phyloP scores from a whole-genome alignment of 805 yeast genomes.

The Tetrapisispora phaffii region DNA sequence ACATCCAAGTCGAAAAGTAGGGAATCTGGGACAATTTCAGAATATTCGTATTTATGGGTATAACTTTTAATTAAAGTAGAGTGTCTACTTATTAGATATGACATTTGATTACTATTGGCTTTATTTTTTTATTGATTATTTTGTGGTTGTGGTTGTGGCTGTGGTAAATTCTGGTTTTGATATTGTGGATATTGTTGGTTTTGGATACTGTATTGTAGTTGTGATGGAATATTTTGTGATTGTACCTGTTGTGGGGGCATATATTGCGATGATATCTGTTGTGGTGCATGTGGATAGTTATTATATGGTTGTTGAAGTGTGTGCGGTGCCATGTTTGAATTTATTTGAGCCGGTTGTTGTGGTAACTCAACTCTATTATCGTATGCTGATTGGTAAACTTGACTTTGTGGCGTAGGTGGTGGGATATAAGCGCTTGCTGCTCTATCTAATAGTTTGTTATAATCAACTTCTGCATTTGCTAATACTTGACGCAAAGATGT shows the following conservation, averaged over 20 bases:
- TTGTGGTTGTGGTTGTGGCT: not conserved
- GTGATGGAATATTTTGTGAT: not conserved
- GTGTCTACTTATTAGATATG: slow-evolving; percentile 14
- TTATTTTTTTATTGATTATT: not conserved
- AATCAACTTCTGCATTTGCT: slow-evolving; percentile 54
- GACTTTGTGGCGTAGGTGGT: slow-evolving; percentile 1
- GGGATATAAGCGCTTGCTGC: slow-evolving; percentile 26
- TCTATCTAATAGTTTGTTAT: slow-evolving; percentile 58
- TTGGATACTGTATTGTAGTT: too few species aligned
- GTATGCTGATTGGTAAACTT: not conserved
- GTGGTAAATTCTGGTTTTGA: too few species aligned
- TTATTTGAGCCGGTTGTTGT: not conserved
- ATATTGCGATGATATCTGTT: slow-evolving; percentile 13
- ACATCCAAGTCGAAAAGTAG: too few species aligned
- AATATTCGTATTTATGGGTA: too few species aligned
- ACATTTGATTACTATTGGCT: not conserved
- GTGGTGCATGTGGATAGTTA: not conserved
- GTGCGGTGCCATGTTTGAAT: not conserved
- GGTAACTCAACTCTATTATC: not conserved
- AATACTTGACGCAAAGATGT: slow-evolving; percentile 61
- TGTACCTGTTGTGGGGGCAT: not conserved
- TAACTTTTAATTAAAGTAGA: too few species aligned
- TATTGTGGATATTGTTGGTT: slow-evolving; percentile 7
- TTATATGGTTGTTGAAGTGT: not conserved
- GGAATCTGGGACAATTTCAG: too few species aligned